Base-by-base conservation (phyloP, 106 monocot genomes). In the Agapanthus africanus region DNA sequence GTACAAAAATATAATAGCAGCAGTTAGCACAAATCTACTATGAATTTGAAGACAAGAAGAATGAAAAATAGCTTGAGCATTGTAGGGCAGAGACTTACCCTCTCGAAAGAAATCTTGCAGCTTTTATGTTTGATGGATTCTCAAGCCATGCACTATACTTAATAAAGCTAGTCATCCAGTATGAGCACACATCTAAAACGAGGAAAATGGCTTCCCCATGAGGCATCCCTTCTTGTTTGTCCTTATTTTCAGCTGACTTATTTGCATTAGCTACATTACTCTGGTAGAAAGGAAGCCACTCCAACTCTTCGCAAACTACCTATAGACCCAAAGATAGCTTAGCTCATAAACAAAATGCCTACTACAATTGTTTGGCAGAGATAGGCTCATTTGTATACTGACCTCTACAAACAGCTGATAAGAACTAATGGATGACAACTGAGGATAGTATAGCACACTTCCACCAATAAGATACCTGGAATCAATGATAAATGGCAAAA, bases 391-490 rank as follows among this genome's bases (percentile, higher is more conserved):
- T 72, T 47, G 68, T 47, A 76, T 46, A 39, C 84, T 65, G 32
- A 90, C 99, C 87, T 99, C 99, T 40, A 99, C 92, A 77, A 87
- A 99, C 28, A 99, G 79, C 77, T 99, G 99, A 79, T 99, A 93
- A 41, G 99, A 99, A 81, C 90, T 93, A 76, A 99, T 90, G n/a
- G 90, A 99, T 74, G 99, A 87, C 59, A 99, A 54, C 34, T 92
- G 99, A 73, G 99, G 99, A 87, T 99, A 93, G 63, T 90, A 93
- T 61, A 99, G 51, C 50, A 90, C 99, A 83, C 87, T 93, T 61
- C 99, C 99, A 37, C 93, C 90, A 56, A 93, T 99, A 44, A 99
- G 82, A 80, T 93, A 99, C 73, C 99, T 99, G 83, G 77, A 60
- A 59, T 21, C 59, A 30, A 42, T 26, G 66, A 65, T 40, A 36